Evolutionary conservation across 2,329 filamentous ascomycete genomes (phyloP).

Genomic region (Pestalotiopsis sp.): DNA sequence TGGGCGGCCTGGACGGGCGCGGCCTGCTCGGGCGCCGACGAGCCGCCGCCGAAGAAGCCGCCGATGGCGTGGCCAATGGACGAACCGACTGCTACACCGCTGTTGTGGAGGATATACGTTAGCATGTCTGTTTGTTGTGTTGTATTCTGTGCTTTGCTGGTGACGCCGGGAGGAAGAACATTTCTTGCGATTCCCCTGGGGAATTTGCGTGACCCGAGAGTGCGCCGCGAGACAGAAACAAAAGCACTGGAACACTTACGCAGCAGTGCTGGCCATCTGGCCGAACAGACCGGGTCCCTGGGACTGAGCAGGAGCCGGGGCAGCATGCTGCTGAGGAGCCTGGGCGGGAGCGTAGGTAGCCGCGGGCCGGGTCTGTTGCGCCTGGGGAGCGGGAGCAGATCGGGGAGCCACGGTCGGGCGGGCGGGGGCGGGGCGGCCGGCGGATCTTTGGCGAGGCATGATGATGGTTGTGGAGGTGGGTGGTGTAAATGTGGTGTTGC

Average conservation of each 20-base stretch:
- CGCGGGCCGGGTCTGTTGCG: conserved; percentile 70
- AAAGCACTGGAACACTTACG: conserved; percentile 64
- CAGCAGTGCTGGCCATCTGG: conserved; percentile 96
- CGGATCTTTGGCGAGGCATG: conserved; percentile 81
- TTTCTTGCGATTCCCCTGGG: not conserved
- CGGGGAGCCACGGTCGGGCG: conserved; percentile 68
- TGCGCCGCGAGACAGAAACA: not conserved
- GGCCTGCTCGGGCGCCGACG: conserved; percentile 53
- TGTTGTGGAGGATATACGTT: conserved; percentile 38
- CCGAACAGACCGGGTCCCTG: conserved; percentile 86
- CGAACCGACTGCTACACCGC: conserved; percentile 94
- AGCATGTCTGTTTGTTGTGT: not conserved
- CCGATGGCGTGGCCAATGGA: conserved; percentile 95
- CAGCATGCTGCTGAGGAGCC: conserved; percentile 50
- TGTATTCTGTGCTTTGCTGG: not conserved
- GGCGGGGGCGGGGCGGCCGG: conserved; percentile 55
- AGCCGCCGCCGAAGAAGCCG: conserved; percentile 80
- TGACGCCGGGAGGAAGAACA: not conserved
- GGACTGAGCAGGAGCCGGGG: conserved; percentile 51
- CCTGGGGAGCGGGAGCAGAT: conserved; percentile 47
- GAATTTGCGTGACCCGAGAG: not conserved
- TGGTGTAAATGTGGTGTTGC: conserved; percentile 10
- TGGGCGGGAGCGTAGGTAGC: conserved; percentile 61
- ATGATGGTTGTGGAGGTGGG: conserved; percentile 25
- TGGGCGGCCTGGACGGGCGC: conserved; percentile 44